Percentiles rank a stretch among this genome's conserved stretches.
Conservation (phyloP, 441 rosid genomes). For the Heliophila coronopifolia region DNA sequence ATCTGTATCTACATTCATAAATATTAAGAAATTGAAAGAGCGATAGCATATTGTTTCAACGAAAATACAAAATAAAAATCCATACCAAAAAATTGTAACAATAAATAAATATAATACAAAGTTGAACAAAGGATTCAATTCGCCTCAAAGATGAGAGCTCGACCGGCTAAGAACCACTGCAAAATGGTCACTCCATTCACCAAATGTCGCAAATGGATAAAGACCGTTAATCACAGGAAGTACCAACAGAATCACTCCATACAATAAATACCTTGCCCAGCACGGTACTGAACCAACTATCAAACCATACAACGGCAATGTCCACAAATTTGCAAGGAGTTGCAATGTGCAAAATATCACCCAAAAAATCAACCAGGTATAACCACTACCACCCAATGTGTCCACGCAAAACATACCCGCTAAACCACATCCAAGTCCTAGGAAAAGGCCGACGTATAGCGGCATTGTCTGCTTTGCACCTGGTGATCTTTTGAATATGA, state of each 20-base stretch:
- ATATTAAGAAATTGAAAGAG: no score
- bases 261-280: no score
- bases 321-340: conserved; percentile 43
- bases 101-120: no score
- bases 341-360: conserved; percentile 58
- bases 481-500: conserved; percentile 58
- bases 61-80: no score
- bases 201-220: conserved; percentile 57
- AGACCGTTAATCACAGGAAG: conserved; percentile 66
- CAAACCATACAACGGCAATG: conserved; percentile 34
- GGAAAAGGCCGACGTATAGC: conserved; percentile 47
- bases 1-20: no score
- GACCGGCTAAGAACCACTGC: not conserved
- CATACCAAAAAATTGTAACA: no score
- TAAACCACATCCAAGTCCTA: conserved; percentile 61
- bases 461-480: conserved; percentile 64
- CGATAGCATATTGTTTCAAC: no score
- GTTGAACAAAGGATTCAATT: no score
- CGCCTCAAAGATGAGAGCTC: conserved; percentile 1
- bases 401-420: conserved; percentile 78
- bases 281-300: conserved; percentile 74
- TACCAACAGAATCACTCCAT: conserved; percentile 30
- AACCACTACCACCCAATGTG: conserved; percentile 72
- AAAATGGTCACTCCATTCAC: conserved; percentile 71
- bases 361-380: conserved; percentile 67